Evolutionary conservation across 768 basidiomycete genomes (phyloP).

Genomic region (Russula foetens): DNA sequence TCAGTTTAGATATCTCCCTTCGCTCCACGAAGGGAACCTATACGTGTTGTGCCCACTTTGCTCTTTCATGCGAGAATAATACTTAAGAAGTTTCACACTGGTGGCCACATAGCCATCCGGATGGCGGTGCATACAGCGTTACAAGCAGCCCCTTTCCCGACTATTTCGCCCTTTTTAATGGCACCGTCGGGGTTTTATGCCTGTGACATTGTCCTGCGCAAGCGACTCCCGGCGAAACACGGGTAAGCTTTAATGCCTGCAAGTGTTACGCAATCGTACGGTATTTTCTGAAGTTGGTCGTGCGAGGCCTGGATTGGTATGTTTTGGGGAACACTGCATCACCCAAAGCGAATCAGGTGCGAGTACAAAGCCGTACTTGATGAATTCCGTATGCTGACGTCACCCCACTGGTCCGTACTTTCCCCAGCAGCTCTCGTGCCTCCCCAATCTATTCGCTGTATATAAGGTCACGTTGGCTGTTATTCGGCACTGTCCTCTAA

Average conservation of each 20-base stretch:
- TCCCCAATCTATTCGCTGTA: slow-evolving; percentile 6
- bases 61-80: not conserved
- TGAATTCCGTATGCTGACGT: slow-evolving; percentile 10
- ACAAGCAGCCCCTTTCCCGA: too few species aligned
- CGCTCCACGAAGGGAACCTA: not conserved
- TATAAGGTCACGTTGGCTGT: not conserved
- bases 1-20: not conserved
- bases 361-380: not conserved
- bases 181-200: too few species aligned
- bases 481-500: not conserved
- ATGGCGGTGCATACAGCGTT: not conserved
- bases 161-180: too few species aligned
- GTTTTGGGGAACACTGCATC: slow-evolving; percentile 1
- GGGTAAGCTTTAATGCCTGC: not conserved
- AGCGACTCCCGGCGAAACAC: not conserved
- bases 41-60: not conserved
- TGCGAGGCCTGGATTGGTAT: not conserved
- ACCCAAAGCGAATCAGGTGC: not conserved
- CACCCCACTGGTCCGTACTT: not conserved
- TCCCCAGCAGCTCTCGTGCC: slow-evolving; percentile 1
- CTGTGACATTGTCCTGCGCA: too few species aligned
- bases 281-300: not conserved
- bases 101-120: not conserved
- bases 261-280: not conserved
- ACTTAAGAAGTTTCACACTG: not conserved